Evolutionary conservation across 208 protist species (phyloP), one percentile per base, ranked within the genome.

Genomic region (Leishmania mexicana): DNA sequence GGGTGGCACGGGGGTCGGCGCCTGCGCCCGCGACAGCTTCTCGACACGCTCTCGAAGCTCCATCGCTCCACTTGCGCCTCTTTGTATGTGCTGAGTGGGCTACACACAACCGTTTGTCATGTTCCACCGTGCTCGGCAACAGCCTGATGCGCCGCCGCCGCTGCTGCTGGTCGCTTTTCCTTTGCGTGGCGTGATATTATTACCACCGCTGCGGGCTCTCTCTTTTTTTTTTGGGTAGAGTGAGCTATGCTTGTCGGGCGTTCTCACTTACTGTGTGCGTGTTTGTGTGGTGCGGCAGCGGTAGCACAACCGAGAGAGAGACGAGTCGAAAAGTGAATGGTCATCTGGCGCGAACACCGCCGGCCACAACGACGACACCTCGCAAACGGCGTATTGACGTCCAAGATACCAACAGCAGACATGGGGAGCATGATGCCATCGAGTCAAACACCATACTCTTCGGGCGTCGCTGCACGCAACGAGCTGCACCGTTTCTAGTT

Each of bases 31-130:
- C n/a, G 87, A 40, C 58, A 94, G 74, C 57, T 81, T 81, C 76
- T 88, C 85, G 40, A 87, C 84, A 58, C 91, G 87, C 21, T 83
- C 77, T 67, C 91, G 88, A 19, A 94, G 78, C 62, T 91, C 89
- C 91, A 94, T 94, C 6, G 40, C 45, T 49, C 13, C 15, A 24
- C 57, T n/a, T 76, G 47, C 1, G 51, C 38, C 54, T 38, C 31
- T 19, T 31, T 47, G 35, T 40, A 64, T 47, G 47, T 47, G 51
- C 28, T 45, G 2, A 24, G 6, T 35, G 57, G 28, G 13, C 51
- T 10, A 42, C 45, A 8, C 31, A 28, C 19, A 6, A 21, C 13
- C 68, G 2, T 24, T 31, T 31, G 3, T 31, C n/a, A 53, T 21
- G 24, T 28, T 35, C 45, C 28, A n/a, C 28, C 11, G 45, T 31